Conservation (phyloP, 345 rosid species). For the Hypericum perforatum region DNA sequence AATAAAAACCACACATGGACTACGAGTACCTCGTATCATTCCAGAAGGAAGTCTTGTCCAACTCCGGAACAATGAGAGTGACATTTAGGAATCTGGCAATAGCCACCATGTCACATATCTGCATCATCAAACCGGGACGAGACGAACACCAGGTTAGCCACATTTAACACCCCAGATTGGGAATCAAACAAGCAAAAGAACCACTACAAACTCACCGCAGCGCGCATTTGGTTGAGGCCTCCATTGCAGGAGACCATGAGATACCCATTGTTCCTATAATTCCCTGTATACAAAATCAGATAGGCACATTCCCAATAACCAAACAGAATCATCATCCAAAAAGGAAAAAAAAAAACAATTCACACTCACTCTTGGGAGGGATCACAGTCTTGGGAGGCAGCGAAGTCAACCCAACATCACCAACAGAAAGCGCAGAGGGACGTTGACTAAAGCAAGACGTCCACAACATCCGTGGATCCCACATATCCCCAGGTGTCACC, state of each 20-base stretch:
- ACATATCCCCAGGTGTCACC: no score
- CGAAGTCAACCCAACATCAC: no score
- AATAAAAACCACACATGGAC: neutral
- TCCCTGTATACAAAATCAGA: constrained; percentile 1
- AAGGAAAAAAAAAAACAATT: no score
- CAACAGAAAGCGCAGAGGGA: no score
- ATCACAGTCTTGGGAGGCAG: no score
- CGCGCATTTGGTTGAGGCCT: constrained; percentile 7
- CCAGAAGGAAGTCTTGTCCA: constrained; percentile 29
- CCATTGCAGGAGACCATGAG: constrained; percentile 8
- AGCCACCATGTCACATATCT: constrained; percentile 34
- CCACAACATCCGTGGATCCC: no score
- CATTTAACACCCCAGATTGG: neutral
- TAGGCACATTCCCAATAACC: no score
- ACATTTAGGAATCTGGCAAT: constrained; percentile 27
- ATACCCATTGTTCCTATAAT: constrained; percentile 8
- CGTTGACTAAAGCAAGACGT: no score
- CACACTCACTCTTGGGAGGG: no score
- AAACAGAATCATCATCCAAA: no score
- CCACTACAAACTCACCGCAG: neutral
- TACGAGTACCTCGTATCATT: constrained; percentile 20
- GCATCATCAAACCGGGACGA: no score
- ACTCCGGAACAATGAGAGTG: constrained; percentile 27
- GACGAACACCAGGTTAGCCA: no score
- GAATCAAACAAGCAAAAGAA: neutral